A percentile compares a stretch with the other conserved stretches of the same genome.
Conservation (phyloP, 208 protist species). For the Crithidia brevicula region DNA sequence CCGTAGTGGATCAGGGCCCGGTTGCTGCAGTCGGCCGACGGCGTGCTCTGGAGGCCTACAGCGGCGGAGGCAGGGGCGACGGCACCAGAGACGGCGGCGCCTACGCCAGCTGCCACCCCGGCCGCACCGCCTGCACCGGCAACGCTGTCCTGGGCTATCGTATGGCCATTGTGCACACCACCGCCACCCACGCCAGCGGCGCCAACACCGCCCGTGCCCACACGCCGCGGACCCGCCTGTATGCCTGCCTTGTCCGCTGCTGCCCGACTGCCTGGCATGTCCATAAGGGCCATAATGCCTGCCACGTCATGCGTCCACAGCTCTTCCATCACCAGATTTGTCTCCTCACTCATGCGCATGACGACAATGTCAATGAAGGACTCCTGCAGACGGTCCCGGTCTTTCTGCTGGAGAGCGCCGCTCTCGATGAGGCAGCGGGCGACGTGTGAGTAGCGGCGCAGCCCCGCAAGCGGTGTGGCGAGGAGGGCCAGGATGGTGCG, state of each 20-base stretch:
- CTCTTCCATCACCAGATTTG: constrained; percentile 62
- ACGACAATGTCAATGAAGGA: constrained; percentile 57
- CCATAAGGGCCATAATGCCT: constrained; percentile 64
- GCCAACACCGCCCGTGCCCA: not conserved
- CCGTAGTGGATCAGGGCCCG: constrained; percentile 78
- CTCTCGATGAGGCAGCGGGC: constrained; percentile 72
- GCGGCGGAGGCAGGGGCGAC: not conserved
- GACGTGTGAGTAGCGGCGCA: constrained; percentile 76
- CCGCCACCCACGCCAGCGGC: not conserved
- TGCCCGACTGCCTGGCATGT: constrained; percentile 26
- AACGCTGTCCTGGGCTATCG: constrained; percentile 5
- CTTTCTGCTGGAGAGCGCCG: constrained; percentile 35
- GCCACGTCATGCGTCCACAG: constrained; percentile 57
- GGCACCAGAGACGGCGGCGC: not conserved
- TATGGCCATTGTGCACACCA: constrained; percentile 15
- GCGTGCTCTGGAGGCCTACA: not conserved
- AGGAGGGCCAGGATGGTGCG: constrained; percentile 72
- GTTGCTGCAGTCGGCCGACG: constrained; percentile 15
- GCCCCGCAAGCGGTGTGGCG: constrained; percentile 62
- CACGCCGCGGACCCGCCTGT: not conserved
- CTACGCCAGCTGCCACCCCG: not conserved
- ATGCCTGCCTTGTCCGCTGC: not conserved
- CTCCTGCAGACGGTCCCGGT: constrained; percentile 42
- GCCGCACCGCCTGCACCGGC: not conserved
- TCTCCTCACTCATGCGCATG: constrained; percentile 55